Evolutionary conservation across 768 basidiomycete genomes (phyloP).

Genomic region (Panus rudis): DNA sequence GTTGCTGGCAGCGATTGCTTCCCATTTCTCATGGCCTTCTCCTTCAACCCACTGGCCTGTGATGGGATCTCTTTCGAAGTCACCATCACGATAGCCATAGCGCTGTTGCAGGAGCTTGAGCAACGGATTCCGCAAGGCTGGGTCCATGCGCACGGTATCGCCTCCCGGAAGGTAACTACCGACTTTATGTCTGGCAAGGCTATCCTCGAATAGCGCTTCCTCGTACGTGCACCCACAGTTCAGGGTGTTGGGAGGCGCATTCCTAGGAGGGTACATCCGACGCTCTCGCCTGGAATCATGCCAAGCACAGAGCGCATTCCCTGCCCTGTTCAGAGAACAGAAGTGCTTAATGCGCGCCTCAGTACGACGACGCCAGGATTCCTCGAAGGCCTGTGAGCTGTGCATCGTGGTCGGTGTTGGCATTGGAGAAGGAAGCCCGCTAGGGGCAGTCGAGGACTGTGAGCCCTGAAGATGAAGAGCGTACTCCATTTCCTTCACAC

Average conservation of each 20-base stretch:
- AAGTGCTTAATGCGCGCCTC: conserved; percentile 63
- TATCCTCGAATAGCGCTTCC: conserved; percentile 84
- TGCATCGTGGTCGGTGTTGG: conserved; percentile 33
- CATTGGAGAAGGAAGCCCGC: conserved; percentile 23
- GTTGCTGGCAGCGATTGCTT: conserved; percentile 42
- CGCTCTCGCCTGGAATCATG: conserved; percentile 85
- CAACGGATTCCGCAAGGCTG: conserved; percentile 75
- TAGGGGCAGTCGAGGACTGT: conserved; percentile 11
- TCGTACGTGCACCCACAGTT: conserved; percentile 86
- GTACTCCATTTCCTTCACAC: conserved; percentile 40
- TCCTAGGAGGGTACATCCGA: conserved; percentile 67
- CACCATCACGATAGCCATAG: conserved; percentile 77
- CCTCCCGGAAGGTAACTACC: conserved; percentile 74
- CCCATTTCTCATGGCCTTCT: conserved; percentile 60
- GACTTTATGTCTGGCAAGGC: conserved; percentile 68
- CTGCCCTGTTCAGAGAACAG: conserved; percentile 81
- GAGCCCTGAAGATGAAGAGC: conserved; percentile 11
- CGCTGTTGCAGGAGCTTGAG: conserved; percentile 63
- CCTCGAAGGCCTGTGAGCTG: conserved; percentile 41
- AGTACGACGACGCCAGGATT: conserved; percentile 66
- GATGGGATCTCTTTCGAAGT: conserved; percentile 67
- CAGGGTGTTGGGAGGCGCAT: conserved; percentile 69
- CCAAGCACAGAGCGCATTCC: conserved; percentile 86
- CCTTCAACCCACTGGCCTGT: conserved; percentile 64
- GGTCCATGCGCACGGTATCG: conserved; percentile 84